Base-by-base conservation (phyloP, 2,329 filamentous ascomycete genomes). In the Xylaria hypoxylon region DNA sequence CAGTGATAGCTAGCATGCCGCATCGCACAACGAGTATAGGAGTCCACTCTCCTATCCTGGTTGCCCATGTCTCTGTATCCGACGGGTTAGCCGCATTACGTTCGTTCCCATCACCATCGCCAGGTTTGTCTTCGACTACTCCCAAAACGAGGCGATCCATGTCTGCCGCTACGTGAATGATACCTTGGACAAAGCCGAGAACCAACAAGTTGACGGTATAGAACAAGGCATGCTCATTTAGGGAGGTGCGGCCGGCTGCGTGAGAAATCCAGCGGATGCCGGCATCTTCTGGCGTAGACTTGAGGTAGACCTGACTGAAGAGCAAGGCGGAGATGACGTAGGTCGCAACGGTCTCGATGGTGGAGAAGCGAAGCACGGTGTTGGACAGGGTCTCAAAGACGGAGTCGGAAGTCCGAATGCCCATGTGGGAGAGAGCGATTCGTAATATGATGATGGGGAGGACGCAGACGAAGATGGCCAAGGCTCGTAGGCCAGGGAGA, bases 211-310 rank as follows among this genome's bases (percentile, higher is more conserved):
- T 89, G 66, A 86, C 87, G 38, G 92, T 89, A 57, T 97, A 83
- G 76, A 94, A 96, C 28, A 98, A 86, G 0, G 93, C 90, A 70
- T 92, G 88, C 82, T 98, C 95, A 77, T 98, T 98, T 65, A 97
- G 80, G 59, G 89, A 86, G 22, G 91, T 86, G 40, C 94, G 87
- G 77, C 86, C 89, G 68, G 83, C 89, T 78, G 87, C 88, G 71
- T 88, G 86, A 61, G 90, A 91, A 71, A 97, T 89, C 86, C 91
- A 92, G 69, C 86, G 85, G 60, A 97, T 83, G 68, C 90, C 89
- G 59, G 86, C 85, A 44, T 80, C 80, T 19, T 82, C 80, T 24
- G 89, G 81, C 58, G 86, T 83, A 3, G 90, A 91, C 86, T 89
- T 93, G 24, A 96, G 87, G 76, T 93, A 97, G 42, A 95, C 84